Evolutionary conservation across 163 green algal species (phyloP), one percentile per base, ranked within the genome.

Genomic region (Scenedesmus sp.): DNA sequence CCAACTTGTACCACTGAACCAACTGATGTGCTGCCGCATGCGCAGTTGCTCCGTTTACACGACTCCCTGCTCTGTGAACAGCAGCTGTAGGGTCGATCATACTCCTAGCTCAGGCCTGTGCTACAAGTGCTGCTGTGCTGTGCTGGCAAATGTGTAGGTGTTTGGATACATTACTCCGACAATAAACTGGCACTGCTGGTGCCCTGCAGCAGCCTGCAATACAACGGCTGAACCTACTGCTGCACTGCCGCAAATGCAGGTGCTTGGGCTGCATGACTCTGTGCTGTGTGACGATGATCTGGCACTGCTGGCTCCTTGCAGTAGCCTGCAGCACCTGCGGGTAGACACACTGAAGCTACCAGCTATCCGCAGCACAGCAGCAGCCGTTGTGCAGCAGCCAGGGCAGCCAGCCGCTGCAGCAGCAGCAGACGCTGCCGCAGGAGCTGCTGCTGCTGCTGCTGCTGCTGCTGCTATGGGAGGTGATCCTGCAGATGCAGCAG

Each of bases 231-330:
- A 82, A 52, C 23, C 8, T 34, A 20, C 73, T 34, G 73, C 76
- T 84, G 76, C 76, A 64, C 59, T n/a, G 26, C 26, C 34, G 7
- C 76, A 64, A 15, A 2, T 60, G n/a, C 87, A 91, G 87, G 87
- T 86, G 23, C 57, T 91, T 1, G 56, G 87, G 13, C 56, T 91
- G 70, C 73, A 85, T 86, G 87, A 91, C 56, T 91, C 87, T 10
- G 87, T 91, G 55, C 4, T 86, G 9, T 86, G 55, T n/a, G 87
- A 91, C 15, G 12, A 59, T 18, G 73, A 91, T 73, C 55, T 91
- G 4, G 73, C 54, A 16, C 56, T 91, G 2, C 56, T 91, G 56
- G 73, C 73, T 0, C 73, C 87, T 73, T 91, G 87, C 73, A 77
- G 5, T 23, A 46, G n/a, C 34, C n/a, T 91, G 3, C 23, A 52